Evolutionary conservation across 1,284 basidiomycete species (phyloP).

Genomic region (Melampsora americana): DNA sequence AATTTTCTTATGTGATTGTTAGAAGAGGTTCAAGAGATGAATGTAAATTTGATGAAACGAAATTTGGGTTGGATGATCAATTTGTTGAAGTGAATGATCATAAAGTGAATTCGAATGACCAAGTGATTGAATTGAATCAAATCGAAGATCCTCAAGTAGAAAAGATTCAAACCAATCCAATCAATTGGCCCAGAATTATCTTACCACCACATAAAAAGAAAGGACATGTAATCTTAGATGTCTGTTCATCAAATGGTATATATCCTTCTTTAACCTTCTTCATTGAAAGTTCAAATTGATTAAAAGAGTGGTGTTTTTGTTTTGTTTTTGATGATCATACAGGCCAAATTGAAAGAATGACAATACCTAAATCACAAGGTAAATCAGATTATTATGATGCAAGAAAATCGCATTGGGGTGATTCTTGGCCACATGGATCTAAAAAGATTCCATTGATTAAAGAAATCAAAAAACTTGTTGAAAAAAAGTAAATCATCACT

Average conservation of each 20-base stretch:
- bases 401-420: slow-evolving; percentile 87
- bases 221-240: slow-evolving; percentile 89
- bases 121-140: too few relatives aligned
- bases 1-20: slow-evolving; percentile 87
- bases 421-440: slow-evolving; percentile 76
- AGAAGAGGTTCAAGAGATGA: slow-evolving; percentile 62
- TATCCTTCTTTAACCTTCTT: slow-evolving; percentile 38
- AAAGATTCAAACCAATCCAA: not conserved
- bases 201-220: slow-evolving; percentile 84
- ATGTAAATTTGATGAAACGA: too few relatives aligned
- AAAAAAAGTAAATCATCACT: too few relatives aligned
- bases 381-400: slow-evolving; percentile 94
- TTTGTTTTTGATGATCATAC: not conserved
- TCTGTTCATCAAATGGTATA: slow-evolving; percentile 75
- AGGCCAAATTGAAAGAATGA: slow-evolving; percentile 87
- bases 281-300: slow-evolving; percentile 3
- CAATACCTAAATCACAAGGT: slow-evolving; percentile 84
- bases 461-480: not conserved
- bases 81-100: too few relatives aligned
- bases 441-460: slow-evolving; percentile 29
- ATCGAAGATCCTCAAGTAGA: too few relatives aligned
- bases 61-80: too few relatives aligned
- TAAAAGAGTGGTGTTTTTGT: not conserved
- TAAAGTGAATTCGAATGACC: too few relatives aligned
- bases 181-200: slow-evolving; percentile 80